Base-by-base conservation (phyloP, 805 yeast genomes). In the Lipomyces spencermartinsiae region DNA sequence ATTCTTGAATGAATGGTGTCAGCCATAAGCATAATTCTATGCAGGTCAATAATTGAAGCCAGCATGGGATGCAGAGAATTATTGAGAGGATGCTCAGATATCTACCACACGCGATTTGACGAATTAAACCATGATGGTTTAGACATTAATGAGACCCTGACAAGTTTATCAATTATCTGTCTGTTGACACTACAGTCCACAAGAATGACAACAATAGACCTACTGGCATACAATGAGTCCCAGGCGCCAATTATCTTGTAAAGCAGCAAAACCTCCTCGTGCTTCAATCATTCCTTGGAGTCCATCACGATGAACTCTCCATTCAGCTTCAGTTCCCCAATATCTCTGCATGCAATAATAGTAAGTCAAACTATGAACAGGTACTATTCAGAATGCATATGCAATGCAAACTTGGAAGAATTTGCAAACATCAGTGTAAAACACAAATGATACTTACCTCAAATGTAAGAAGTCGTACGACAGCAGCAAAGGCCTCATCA, bases 291-390 rank as follows among this genome's bases (percentile, higher is more conserved):
- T 39, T 39, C 14, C n/a, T n/a, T 39, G 46, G 46, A 39, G 46
- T 16, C 46, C 46, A 39, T 39, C 16, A 39, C 46, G 46, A n/a
- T 39, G 46, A 39, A 39, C n/a, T 39, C 14, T 39, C 46, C 46
- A 39, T 39, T 39, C 46, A 39, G n/a, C 46, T 39, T 39, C 46
- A 5, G 46, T 39, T 39, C 46, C 46, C 46, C 46, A 39, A 39
- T 39, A 39, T 39, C 46, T 39, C 46, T 39, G 46, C 16, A 39
- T 39, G n/a, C n/a, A 39, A 39, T 16, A 39, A 39, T 16, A 39
- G 46, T 10, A 39, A 39, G 46, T 37, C 43, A 37, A 37, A 37
- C 5, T 9, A 37, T 25, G 29, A 37, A 2, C 43, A 9, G 43
- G 43, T 14, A 37, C 43, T 37, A 37, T 37, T 37, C 10, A 37